Evolutionary conservation across 805 yeast species (phyloP).

Genomic region (Saturnispora diversa): DNA sequence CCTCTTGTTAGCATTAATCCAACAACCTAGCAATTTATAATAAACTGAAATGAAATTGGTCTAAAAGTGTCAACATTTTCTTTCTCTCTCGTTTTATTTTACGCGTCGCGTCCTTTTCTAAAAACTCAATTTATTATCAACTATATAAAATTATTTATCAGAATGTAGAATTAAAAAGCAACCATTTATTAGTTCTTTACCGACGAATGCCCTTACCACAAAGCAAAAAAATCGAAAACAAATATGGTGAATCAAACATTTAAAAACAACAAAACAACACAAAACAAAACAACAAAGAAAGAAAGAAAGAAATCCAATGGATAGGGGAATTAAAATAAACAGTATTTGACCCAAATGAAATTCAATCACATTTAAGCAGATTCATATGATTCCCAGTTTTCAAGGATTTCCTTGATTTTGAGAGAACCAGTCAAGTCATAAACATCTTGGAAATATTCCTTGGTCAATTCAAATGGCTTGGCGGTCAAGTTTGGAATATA

Average conservation of each 20-base stretch:
- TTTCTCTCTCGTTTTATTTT: no score
- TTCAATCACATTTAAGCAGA: conserved; percentile 30
- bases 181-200: conserved; percentile 1
- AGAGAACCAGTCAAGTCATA: conserved; percentile 86
- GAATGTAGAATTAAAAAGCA: conserved; percentile 2
- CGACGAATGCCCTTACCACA: conserved; percentile 14
- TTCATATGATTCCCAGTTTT: conserved; percentile 89
- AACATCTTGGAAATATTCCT: conserved; percentile 95
- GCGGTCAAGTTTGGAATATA: conserved; percentile 99
- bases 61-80: no score
- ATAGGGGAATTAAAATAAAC: conserved; percentile 1
- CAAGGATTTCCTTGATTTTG: conserved; percentile 80
- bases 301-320: background rate
- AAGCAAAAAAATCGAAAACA: conserved; percentile 4
- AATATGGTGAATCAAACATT: background rate
- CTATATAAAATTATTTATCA: conserved; percentile 3
- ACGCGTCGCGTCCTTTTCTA: no score
- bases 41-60: background rate
- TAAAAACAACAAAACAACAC: conserved; percentile 2
- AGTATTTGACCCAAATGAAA: background rate
- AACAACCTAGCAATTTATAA: background rate
- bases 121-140: no score
- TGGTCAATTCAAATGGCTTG: conserved; percentile 89
- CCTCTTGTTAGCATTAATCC: background rate
- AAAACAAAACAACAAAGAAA: conserved; percentile 3